phyloP scores from a whole-genome alignment of 2,329 filamentous ascomycete genomes.

The Chaetomiaceae sp. region DNA sequence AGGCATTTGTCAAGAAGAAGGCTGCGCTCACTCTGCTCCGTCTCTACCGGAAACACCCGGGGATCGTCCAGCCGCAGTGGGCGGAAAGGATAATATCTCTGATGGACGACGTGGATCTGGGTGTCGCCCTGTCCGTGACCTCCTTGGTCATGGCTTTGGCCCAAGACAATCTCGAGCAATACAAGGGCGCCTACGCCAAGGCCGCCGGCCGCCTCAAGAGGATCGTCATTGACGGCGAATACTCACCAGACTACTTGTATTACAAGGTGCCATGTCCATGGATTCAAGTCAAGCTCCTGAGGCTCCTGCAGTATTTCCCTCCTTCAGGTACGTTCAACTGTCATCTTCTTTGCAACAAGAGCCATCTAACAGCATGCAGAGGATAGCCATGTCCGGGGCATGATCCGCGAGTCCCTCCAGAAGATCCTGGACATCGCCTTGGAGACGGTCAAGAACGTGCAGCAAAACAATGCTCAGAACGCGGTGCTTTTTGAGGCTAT shows the following conservation, averaged over 20 bases:
- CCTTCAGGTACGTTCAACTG: constrained; percentile 64
- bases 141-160: constrained; percentile 92
- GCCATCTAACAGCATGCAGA: constrained; percentile 48
- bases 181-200: constrained; percentile 91
- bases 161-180: constrained; percentile 90
- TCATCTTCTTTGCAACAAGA: background rate
- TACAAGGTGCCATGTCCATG: constrained; percentile 99
- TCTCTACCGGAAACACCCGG: constrained; percentile 88
- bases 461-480: constrained; percentile 98
- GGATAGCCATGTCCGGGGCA: constrained; percentile 83
- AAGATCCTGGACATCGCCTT: constrained; percentile 87
- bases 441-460: constrained; percentile 95
- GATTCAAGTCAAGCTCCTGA: constrained; percentile 92
- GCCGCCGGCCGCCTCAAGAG: constrained; percentile 85
- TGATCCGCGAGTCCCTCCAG: constrained; percentile 88
- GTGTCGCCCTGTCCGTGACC: constrained; percentile 90
- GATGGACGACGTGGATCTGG: constrained; percentile 94
- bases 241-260: constrained; percentile 87
- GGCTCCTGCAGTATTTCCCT: constrained; percentile 91
- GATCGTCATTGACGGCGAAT: constrained; percentile 86
- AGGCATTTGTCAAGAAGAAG: constrained; percentile 99
- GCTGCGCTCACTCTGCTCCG: constrained; percentile 89
- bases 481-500: constrained; percentile 97
- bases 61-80: constrained; percentile 95
- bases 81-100: constrained; percentile 96